Conservation (phyloP, 441 rosid genomes). For the Adansonia grandidieri region DNA sequence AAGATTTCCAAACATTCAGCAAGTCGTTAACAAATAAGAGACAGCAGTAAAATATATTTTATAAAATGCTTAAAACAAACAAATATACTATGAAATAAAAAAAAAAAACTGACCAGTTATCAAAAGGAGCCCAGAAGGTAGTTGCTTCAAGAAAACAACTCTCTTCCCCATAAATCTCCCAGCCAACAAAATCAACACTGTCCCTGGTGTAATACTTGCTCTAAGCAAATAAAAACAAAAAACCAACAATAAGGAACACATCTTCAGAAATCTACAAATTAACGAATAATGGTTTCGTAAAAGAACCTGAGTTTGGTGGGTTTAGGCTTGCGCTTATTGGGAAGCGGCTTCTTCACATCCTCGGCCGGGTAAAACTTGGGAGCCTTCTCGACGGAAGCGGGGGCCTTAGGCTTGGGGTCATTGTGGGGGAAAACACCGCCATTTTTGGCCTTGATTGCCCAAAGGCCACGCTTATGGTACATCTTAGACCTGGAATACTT, state of each 20-base stretch:
- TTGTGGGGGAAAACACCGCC: conserved; percentile 50
- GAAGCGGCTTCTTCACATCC: conserved; percentile 51
- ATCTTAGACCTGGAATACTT: conserved; percentile 43
- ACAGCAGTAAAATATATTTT: background rate
- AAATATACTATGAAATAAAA: background rate
- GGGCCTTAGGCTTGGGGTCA: conserved; percentile 32
- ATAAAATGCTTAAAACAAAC: background rate
- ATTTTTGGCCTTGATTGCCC: conserved; percentile 49
- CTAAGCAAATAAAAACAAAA: conserved; percentile 27
- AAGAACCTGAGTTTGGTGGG: conserved; percentile 46
- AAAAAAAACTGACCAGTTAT: conserved; percentile 42
- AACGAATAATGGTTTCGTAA: background rate
- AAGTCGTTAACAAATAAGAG: background rate
- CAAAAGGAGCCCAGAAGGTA: conserved; percentile 55
- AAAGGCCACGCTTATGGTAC: conserved; percentile 49
- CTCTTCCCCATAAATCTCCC: conserved; percentile 48
- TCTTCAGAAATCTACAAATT: no score
- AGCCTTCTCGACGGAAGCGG: conserved; percentile 34
- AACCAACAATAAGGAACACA: background rate
- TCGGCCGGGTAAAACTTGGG: conserved; percentile 52
- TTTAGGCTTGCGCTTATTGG: conserved; percentile 42
- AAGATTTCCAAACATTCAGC: background rate
- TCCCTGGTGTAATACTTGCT: conserved; percentile 52
- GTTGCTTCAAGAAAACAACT: conserved; percentile 47
- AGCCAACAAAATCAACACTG: conserved; percentile 53